Evolutionary conservation across 2,329 filamentous ascomycete species (phyloP).

Genomic region (Epichloe uncinata): DNA sequence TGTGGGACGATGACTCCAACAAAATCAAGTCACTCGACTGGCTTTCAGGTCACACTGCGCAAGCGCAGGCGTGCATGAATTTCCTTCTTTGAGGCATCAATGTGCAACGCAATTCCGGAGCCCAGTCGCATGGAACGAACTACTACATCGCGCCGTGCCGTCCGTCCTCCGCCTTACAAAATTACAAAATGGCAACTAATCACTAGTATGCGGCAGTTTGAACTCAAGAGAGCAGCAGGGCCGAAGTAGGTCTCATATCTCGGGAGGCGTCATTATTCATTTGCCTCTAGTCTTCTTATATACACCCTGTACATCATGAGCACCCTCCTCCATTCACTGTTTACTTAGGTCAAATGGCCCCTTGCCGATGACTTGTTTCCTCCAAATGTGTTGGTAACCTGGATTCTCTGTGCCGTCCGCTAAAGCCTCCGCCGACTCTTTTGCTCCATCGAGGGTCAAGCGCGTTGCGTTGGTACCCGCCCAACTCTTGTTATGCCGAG

Average conservation of each 20-base stretch:
- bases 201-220: too few species aligned
- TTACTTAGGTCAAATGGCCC: background rate
- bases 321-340: background rate
- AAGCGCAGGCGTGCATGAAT: background rate
- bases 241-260: too few species aligned
- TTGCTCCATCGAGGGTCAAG: background rate
- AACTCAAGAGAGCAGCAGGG: too few species aligned
- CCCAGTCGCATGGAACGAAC: background rate
- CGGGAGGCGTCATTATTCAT: conserved; percentile 1
- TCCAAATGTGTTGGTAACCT: background rate
- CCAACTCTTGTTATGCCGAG: conserved; percentile 2
- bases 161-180: too few species aligned
- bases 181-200: too few species aligned
- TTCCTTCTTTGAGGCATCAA: background rate
- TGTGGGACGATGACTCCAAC: background rate
- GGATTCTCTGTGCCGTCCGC: background rate
- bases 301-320: conserved; percentile 7
- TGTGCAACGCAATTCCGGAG: background rate
- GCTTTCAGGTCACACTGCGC: background rate
- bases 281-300: conserved; percentile 3
- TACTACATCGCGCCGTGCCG: too few species aligned
- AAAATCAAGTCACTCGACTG: background rate
- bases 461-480: conserved; percentile 6
- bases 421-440: background rate
- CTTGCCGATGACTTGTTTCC: background rate